Conservation (phyloP, 1,284 basidiomycete genomes). For the Grifola frondosa region DNA sequence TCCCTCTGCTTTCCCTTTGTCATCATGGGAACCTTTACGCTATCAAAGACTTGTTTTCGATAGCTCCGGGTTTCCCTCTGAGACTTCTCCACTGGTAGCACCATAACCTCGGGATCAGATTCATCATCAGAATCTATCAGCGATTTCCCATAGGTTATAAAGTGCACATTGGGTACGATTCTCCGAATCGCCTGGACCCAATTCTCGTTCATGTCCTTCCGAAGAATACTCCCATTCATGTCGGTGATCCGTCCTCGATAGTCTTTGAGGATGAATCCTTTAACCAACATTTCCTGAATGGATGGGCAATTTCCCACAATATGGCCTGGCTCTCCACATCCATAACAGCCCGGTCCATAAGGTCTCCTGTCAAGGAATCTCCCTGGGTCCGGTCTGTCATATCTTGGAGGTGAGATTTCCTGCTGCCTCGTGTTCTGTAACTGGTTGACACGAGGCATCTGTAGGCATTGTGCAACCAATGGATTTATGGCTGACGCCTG, state of each 20-base stretch:
- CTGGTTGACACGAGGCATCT: background rate
- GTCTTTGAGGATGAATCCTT: slow-evolving; percentile 1
- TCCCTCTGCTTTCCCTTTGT: slow-evolving; percentile 4
- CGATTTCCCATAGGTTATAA: background rate
- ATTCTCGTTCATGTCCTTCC: slow-evolving; percentile 1
- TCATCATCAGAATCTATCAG: background rate
- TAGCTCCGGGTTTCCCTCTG: slow-evolving; percentile 2
- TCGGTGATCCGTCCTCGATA: background rate
- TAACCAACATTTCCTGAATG: background rate
- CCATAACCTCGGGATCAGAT: background rate
- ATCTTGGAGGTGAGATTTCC: slow-evolving; percentile 1
- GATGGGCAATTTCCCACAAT: slow-evolving; percentile 1
- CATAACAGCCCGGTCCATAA: background rate
- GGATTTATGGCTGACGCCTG: slow-evolving; percentile 1
- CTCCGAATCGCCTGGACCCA: background rate
- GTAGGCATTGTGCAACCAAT: background rate
- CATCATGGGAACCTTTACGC: background rate
- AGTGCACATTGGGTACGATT: background rate
- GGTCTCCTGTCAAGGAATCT: background rate
- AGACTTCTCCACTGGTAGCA: slow-evolving; percentile 1
- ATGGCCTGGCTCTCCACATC: slow-evolving; percentile 2
- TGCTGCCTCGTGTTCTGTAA: background rate
- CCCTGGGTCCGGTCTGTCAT: background rate
- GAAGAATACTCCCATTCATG: background rate
- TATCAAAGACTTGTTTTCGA: slow-evolving; percentile 2